Base-by-base conservation (phyloP, 1,139 yeast genomes). In the Saccharomycopsis phalli region DNA sequence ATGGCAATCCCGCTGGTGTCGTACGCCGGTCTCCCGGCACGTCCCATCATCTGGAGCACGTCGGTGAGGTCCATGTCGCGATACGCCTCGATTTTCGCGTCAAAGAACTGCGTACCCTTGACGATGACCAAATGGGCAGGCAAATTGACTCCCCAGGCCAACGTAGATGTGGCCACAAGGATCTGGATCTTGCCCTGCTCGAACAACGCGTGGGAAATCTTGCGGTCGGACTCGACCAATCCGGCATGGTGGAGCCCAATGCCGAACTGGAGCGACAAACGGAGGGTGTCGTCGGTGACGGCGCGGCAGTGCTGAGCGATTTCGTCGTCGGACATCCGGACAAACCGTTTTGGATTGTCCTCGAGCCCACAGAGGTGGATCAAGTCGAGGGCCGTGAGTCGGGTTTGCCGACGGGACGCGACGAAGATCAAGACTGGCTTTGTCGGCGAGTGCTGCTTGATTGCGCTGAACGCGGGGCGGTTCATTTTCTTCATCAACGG, bases 221-320 rank as follows among this genome's bases (percentile, higher is more conserved):
- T 76, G 51, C 99, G 75, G 57, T 91, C 99, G 32, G 81, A 71
- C 50, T 87, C 95, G 16, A 86, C 94, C 42, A 91, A 67, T 59
- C 99, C 98, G 32, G 99, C 98, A 67, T 91, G 99, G 65, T 91
- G 98, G 40, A 91, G 68, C 0, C 95, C 99, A 60, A 93, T 88
- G 46, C 98, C 98, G 60, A 88, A 93, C 54, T 88, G 97, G 46
- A 93, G 62, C 0, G 96, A 73, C 36, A 91, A 62, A 51, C 74
- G 74, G 44, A 93, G 67, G 1, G 97, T 87, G 29, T 91, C 97
- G 60, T 93, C 98, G 47, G 84, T 80, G 6, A 91, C 95, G 42
- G 69, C 68, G 1, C 67, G 62, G 37, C 86, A 57, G 25, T 77
- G 67, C n/a, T 64, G 68, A 45, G 71, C 76, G 34, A 91, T 63